Percentiles rank a stretch among this genome's conserved stretches.
phyloP scores from a whole-genome alignment of 2,329 filamentous ascomycete species.

The Escovopsis sp. region DNA sequence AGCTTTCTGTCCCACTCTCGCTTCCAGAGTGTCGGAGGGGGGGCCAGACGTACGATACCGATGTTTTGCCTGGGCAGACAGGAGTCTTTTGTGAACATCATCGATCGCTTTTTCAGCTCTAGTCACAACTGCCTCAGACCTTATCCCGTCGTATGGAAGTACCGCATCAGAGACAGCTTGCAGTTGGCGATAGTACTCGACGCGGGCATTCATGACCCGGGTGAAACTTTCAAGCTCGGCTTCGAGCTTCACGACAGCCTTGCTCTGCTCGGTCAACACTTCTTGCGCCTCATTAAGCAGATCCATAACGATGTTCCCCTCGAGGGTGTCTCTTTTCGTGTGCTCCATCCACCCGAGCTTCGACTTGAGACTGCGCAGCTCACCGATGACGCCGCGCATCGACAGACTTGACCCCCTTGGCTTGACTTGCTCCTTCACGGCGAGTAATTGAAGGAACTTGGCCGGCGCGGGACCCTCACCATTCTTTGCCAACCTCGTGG shows the following conservation, averaged over 20 bases:
- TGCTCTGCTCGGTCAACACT: slow-evolving; percentile 35
- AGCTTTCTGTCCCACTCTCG: background rate
- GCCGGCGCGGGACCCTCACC: slow-evolving; percentile 59
- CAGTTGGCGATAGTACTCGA: slow-evolving; percentile 83
- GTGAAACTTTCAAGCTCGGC: slow-evolving; percentile 65
- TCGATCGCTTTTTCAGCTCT: slow-evolving; percentile 20
- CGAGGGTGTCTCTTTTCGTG: slow-evolving; percentile 43
- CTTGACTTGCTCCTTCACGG: slow-evolving; percentile 31
- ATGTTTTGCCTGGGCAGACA: slow-evolving; percentile 53
- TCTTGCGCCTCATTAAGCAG: slow-evolving; percentile 48
- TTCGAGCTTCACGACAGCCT: slow-evolving; percentile 35
- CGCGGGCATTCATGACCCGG: slow-evolving; percentile 64
- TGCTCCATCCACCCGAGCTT: slow-evolving; percentile 12
- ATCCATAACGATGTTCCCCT: slow-evolving; percentile 48
- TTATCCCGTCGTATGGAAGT: slow-evolving; percentile 52
- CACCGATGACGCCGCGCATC: slow-evolving; percentile 53
- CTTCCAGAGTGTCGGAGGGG: background rate
- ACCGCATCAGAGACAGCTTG: slow-evolving; percentile 87
- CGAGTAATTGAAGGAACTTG: slow-evolving; percentile 37
- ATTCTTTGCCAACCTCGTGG: slow-evolving; percentile 43
- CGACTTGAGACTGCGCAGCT: slow-evolving; percentile 50
- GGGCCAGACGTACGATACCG: slow-evolving; percentile 44
- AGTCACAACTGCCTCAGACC: slow-evolving; percentile 33
- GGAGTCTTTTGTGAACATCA: slow-evolving; percentile 41
- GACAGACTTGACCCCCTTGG: slow-evolving; percentile 41